These are phyloP conservation scores for Ophiostoma pallidulum DNA, from an alignment of 2,329 filamentous ascomycete species.

Conservation along the genomic window DNA sequence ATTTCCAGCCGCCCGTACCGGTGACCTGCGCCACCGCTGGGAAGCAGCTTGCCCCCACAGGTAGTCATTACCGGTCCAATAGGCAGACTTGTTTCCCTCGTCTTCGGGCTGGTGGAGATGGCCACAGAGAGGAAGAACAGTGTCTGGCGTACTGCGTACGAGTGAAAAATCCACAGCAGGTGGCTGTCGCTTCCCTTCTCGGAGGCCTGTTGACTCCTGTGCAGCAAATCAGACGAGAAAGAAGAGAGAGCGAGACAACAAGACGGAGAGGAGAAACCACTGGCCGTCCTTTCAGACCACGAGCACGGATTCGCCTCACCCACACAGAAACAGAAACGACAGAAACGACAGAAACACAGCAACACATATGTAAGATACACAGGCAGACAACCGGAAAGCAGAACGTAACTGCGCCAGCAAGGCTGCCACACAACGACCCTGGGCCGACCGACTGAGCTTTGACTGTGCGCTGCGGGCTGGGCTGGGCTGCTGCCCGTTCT, in stretches of 20 bases:
- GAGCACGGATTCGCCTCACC: no score
- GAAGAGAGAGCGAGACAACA: no score
- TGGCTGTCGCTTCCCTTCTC: constrained; percentile 3
- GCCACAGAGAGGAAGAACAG: background rate
- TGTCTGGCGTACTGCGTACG: background rate
- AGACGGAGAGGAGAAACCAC: no score
- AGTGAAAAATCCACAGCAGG: constrained; percentile 3
- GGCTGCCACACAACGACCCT: constrained; percentile 8
- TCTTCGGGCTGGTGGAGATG: background rate
- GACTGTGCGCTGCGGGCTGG: background rate
- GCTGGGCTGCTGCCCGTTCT: no score
- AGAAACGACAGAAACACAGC: no score
- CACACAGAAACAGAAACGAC: background rate
- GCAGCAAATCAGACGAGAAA: background rate
- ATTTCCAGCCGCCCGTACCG: constrained; percentile 8
- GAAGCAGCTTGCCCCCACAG: constrained; percentile 3
- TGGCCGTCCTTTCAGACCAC: no score
- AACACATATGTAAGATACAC: no score
- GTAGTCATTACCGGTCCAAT: constrained; percentile 10
- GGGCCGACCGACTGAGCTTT: constrained; percentile 1
- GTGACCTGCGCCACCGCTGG: constrained; percentile 9
- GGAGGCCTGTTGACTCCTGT: background rate
- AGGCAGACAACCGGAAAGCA: no score
- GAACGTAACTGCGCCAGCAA: no score
- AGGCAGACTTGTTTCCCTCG: background rate